Conservation (phyloP, 345 rosid genomes). For the Passiflora organensis region DNA sequence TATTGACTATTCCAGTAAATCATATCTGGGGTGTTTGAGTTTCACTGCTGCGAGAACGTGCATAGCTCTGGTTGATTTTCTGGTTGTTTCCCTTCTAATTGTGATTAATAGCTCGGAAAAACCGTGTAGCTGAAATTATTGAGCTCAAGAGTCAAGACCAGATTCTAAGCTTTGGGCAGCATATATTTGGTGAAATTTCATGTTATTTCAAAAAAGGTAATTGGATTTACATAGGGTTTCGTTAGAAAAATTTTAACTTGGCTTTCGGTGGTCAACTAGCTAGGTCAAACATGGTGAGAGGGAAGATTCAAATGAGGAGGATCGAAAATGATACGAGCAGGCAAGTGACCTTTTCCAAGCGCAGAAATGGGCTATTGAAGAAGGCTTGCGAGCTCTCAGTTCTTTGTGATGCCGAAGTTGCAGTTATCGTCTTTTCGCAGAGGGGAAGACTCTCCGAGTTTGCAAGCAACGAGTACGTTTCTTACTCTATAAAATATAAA, state of each 20-base stretch:
- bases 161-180: too few species aligned
- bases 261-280: conserved; percentile 1
- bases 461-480: conserved; percentile 44
- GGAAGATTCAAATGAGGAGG: conserved; percentile 53
- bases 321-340: conserved; percentile 51
- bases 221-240: conserved; percentile 1
- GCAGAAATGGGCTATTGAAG: conserved; percentile 52
- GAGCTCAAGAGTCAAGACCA: too few species aligned
- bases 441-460: conserved; percentile 43
- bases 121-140: too few species aligned
- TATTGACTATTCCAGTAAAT: too few species aligned
- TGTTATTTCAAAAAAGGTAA: too few species aligned
- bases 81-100: too few species aligned
- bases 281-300: conserved; percentile 48
- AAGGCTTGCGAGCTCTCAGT: conserved; percentile 61
- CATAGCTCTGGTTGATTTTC: too few species aligned
- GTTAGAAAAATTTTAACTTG: background rate
- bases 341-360: conserved; percentile 59
- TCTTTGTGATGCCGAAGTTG: conserved; percentile 61
- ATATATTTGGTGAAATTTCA: too few species aligned
- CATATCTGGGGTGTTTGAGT: too few species aligned
- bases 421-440: conserved; percentile 48
- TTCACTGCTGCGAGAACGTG: too few species aligned
- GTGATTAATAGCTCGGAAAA: too few species aligned
- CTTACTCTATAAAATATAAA: background rate